Base-by-base conservation (phyloP, 345 rosid genomes). In the Salix viminalis region DNA sequence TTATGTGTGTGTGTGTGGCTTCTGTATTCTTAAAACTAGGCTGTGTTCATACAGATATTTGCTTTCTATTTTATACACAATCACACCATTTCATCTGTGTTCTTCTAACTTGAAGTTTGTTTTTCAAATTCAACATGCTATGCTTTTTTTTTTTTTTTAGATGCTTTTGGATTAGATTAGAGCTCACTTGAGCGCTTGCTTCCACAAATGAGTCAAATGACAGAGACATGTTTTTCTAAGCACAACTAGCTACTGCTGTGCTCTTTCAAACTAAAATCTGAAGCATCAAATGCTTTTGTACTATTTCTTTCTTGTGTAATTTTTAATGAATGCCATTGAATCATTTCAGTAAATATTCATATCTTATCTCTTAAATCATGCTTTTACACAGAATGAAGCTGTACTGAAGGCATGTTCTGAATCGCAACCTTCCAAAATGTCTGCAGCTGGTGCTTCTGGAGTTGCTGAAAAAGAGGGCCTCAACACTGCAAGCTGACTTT, bases 341-440 rank as follows among this genome's bases (percentile, higher is more conserved):
- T 67, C 23, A 5, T 34, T 67, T 67, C 21, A 24, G 4, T 14
- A 21, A 67, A 26, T 6, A 67, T 44, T 18, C n/a, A 2, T 34
- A 37, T 34, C n/a, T 65, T 13, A 30, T 37, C 23, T 34, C 10
- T 21, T 19, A 4, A 41, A 67, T n/a, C 23, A 34, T 67, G 37
- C 54, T 75, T 24, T 65, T 65, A 18, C 68, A 79, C 68, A 79
- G 79, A 79, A 79, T 62, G 82, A 79, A 70, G 82, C 79, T 70
- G 79, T 79, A 26, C 42, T 79, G 60, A 75, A 41, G 82, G 78
- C 82, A 6, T 75, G 82, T 36, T 50, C 72, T 32, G 75, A 74
- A 69, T 39, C 78, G 24, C 36, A 56, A 69, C 78, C 82, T 34
- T 74, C 82, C 37, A 52, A 41, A 28, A 50, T 54, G 34, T 34